phyloP scores from a whole-genome alignment of 2,329 filamentous ascomycete genomes.

The Ramularia collo-cygni region DNA sequence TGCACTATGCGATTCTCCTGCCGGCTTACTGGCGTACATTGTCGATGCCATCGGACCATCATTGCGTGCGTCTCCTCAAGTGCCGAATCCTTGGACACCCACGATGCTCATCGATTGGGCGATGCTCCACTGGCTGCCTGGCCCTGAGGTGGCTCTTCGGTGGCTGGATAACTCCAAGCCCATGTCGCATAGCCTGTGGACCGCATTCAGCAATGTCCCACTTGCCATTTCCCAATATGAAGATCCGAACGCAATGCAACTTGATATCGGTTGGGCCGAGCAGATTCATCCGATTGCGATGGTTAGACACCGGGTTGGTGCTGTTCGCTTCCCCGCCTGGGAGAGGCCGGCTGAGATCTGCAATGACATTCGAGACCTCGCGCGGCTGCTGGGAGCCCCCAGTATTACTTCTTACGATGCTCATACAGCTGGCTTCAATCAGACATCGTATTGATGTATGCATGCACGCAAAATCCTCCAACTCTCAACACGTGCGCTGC shows the following conservation, averaged over 20 bases:
- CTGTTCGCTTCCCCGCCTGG: constrained; percentile 32
- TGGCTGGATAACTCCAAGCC: constrained; percentile 38
- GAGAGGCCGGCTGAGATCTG: constrained; percentile 36
- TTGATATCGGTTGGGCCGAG: constrained; percentile 34
- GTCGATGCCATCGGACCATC: constrained; percentile 29
- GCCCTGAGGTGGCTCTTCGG: constrained; percentile 54
- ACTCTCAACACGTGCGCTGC: too few relatives aligned
- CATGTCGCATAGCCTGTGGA: constrained; percentile 22
- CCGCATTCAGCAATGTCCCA: constrained; percentile 27
- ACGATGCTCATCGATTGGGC: constrained; percentile 55
- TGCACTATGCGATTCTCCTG: constrained; percentile 56
- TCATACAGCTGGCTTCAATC: background rate
- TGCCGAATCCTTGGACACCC: constrained; percentile 26
- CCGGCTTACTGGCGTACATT: constrained; percentile 51
- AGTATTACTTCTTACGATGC: constrained; percentile 3
- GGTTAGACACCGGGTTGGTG: constrained; percentile 29
- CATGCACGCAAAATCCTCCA: too few relatives aligned
- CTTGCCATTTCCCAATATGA: constrained; percentile 37
- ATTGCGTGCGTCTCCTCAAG: background rate
- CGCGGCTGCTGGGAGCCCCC: constrained; percentile 7
- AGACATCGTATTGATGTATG: background rate
- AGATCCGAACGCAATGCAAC: constrained; percentile 9
- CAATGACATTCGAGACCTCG: constrained; percentile 37
- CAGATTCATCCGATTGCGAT: constrained; percentile 33
- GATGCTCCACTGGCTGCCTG: constrained; percentile 59